Conservation (phyloP, 75 land plant genomes). For the Cryptomeria japonica region DNA sequence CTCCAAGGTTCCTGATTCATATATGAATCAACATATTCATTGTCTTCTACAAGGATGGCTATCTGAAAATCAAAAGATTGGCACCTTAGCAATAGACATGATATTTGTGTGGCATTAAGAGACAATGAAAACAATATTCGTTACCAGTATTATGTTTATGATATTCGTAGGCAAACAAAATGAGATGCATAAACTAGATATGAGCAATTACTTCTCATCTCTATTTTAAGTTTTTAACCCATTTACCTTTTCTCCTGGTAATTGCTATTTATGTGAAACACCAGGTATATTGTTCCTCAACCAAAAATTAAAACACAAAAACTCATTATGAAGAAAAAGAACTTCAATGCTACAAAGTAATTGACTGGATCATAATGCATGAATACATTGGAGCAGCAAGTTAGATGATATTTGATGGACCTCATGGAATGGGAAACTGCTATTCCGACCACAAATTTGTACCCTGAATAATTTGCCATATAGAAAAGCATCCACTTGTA, state of each 20-base stretch:
- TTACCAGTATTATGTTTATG: not conserved
- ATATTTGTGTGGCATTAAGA: not conserved
- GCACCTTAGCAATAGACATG: not conserved
- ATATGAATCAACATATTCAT: constrained; percentile 68
- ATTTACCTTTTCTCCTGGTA: not conserved
- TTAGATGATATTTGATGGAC: not conserved
- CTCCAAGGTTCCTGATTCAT: constrained; percentile 90
- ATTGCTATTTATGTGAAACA: not conserved
- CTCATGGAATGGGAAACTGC: not conserved
- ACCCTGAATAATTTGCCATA: not conserved
- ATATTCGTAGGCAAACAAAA: not conserved
- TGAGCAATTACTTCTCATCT: not conserved
- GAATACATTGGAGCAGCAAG: not conserved
- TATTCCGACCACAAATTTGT: not conserved
- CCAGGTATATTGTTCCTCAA: not conserved
- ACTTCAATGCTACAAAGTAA: not conserved
- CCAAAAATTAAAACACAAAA: not conserved
- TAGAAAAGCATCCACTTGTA: not conserved
- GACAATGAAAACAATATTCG: not conserved
- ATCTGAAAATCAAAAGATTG: constrained; percentile 47
- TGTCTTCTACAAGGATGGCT: constrained; percentile 87
- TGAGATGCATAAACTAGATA: not conserved
- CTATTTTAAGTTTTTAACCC: not conserved
- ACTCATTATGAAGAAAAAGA: not conserved
- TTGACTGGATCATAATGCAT: not conserved